phyloP scores from a whole-genome alignment of 2,329 filamentous ascomycete genomes.

The Purpureocillium takamizusanense region DNA sequence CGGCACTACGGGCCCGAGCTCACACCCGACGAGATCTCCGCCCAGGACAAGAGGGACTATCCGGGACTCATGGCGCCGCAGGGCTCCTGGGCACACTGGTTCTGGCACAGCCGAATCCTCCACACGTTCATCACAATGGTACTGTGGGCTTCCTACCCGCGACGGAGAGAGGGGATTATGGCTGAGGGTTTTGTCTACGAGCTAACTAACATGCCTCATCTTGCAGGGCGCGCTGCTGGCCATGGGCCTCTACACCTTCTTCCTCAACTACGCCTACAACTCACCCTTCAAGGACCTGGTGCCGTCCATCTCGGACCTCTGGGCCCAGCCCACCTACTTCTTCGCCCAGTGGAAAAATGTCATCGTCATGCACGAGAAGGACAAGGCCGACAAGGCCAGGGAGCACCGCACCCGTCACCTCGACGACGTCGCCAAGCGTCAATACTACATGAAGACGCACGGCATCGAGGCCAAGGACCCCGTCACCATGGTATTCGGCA shows the following conservation, averaged over 20 bases:
- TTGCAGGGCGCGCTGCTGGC: conserved; percentile 54
- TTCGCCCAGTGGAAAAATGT: conserved; percentile 59
- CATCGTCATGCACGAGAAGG: conserved; percentile 65
- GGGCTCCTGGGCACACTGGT: conserved; percentile 76
- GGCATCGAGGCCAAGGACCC: conserved; percentile 59
- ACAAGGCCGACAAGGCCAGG: conserved; percentile 57
- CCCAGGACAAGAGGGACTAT: conserved; percentile 64
- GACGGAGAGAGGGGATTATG: no score
- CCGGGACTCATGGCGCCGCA: conserved; percentile 82
- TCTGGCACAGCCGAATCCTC: conserved; percentile 66
- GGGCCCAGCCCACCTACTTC: conserved; percentile 61
- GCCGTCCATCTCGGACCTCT: conserved; percentile 59
- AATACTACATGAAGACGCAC: conserved; percentile 77
- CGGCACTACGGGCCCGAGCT: conserved; percentile 68
- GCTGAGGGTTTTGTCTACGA: no score
- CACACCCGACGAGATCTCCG: conserved; percentile 53
- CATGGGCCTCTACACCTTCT: conserved; percentile 64
- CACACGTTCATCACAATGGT: conserved; percentile 83
- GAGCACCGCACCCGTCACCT: conserved; percentile 65
- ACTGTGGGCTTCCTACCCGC: no score
- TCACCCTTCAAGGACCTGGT: conserved; percentile 76
- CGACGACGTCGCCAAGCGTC: conserved; percentile 82
- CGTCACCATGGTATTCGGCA: conserved; percentile 36
- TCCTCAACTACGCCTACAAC: conserved; percentile 67
- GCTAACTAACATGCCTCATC: background rate